Conservation (phyloP, 768 basidiomycete genomes). For the Phanerochaete carnosa region DNA sequence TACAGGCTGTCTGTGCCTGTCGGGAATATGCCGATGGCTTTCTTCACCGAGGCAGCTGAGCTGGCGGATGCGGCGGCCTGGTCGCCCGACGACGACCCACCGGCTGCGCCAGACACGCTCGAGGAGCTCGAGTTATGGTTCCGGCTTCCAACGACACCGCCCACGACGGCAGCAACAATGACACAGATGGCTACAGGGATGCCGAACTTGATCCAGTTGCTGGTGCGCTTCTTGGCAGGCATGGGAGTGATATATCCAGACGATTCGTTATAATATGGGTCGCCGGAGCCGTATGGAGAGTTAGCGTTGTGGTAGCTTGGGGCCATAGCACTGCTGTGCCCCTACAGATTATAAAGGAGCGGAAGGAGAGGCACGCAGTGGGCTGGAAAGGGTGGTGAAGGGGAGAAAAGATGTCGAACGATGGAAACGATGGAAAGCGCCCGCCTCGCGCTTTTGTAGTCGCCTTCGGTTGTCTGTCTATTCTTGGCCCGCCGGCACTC, state of each 20-base stretch:
- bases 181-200: slow-evolving; percentile 63
- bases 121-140: slow-evolving; percentile 39
- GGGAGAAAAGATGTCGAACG: slow-evolving; percentile 13
- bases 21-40: slow-evolving; percentile 63
- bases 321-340: slow-evolving; percentile 32
- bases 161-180: slow-evolving; percentile 66
- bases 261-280: slow-evolving; percentile 68
- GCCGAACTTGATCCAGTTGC: slow-evolving; percentile 76
- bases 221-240: slow-evolving; percentile 48
- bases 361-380: slow-evolving; percentile 16
- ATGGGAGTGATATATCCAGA: slow-evolving; percentile 63
- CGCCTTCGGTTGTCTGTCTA: slow-evolving; percentile 7
- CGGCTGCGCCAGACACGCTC: slow-evolving; percentile 20
- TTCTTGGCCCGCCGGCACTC: slow-evolving; percentile 4
- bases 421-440: slow-evolving; percentile 4
- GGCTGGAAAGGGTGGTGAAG: slow-evolving; percentile 19
- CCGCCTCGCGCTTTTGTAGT: neutral
- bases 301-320: slow-evolving; percentile 32
- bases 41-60: slow-evolving; percentile 56
- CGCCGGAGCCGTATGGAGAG: slow-evolving; percentile 56
- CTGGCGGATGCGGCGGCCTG: slow-evolving; percentile 46
- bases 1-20: slow-evolving; percentile 78
- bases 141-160: slow-evolving; percentile 76
- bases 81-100: slow-evolving; percentile 18
- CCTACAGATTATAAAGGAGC: slow-evolving; percentile 4